Evolutionary conservation across 495 filamentous ascomycete species (phyloP).

Genomic region (Venustampulla echinocandica): DNA sequence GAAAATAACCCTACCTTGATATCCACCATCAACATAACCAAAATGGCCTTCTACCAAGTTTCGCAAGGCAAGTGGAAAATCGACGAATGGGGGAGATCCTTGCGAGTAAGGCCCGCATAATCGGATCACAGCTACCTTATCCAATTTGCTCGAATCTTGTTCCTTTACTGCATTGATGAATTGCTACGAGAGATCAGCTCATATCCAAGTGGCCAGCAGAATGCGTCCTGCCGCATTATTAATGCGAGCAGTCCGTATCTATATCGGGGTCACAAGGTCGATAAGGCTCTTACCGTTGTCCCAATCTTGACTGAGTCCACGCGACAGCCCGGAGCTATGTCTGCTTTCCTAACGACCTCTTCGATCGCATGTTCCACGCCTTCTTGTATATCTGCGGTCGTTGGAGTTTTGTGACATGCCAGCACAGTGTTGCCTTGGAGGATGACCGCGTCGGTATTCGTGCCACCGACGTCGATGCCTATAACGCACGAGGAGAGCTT

Average conservation of each 20-base stretch:
- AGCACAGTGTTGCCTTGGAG: constrained; percentile 33
- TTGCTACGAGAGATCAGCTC: too few species aligned
- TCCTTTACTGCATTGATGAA: constrained; percentile 47
- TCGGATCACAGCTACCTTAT: constrained; percentile 39
- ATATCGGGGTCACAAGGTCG: background rate
- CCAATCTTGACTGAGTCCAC: constrained; percentile 52
- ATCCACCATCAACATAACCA: constrained; percentile 34
- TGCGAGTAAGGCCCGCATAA: constrained; percentile 35
- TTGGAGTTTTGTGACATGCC: constrained; percentile 48
- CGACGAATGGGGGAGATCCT: constrained; percentile 38
- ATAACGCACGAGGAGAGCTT: constrained; percentile 14
- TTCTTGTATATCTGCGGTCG: constrained; percentile 45
- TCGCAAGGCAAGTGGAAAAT: constrained; percentile 30
- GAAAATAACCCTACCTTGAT: constrained; percentile 21
- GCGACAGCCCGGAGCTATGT: constrained; percentile 27
- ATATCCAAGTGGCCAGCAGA: too few species aligned
- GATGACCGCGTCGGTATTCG: constrained; percentile 32
- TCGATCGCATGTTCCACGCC: constrained; percentile 45
- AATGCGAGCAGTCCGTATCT: too few species aligned
- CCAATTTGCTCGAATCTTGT: constrained; percentile 35
- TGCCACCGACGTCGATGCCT: constrained; percentile 41
- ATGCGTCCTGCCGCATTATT: too few species aligned
- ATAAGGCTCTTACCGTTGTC: constrained; percentile 33
- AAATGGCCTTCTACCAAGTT: constrained; percentile 30
- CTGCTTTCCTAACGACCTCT: constrained; percentile 34